phyloP scores from a whole-genome alignment of 176 grass and related monocot species.

The Carex cristatella region DNA sequence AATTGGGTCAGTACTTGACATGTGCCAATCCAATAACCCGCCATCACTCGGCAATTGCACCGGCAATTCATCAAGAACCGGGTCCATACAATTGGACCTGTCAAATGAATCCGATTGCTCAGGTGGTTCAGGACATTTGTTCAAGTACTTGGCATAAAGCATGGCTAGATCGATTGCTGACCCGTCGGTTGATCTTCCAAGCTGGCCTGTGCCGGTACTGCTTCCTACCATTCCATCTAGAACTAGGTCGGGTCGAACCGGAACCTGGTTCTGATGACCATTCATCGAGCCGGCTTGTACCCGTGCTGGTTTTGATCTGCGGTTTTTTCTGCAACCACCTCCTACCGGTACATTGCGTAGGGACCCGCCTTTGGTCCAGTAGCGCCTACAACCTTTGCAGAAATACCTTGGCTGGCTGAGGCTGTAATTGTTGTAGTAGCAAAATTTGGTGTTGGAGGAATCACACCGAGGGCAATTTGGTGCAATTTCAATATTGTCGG shows the following conservation, averaged over 20 bases:
- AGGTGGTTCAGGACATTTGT: neutral
- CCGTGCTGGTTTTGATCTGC: constrained; percentile 39
- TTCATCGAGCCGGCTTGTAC: constrained; percentile 7
- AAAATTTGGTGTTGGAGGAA: constrained; percentile 90
- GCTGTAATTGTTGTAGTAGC: constrained; percentile 99
- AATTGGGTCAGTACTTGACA: neutral
- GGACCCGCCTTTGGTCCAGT: constrained; percentile 97
- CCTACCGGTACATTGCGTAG: constrained; percentile 80
- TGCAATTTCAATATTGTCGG: constrained; percentile 36
- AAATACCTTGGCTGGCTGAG: constrained; percentile 90
- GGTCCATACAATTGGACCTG: neutral
- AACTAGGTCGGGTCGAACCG: constrained; percentile 56
- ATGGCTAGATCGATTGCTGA: constrained; percentile 15
- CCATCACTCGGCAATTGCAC: constrained; percentile 4
- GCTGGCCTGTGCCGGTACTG: neutral
- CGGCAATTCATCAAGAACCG: constrained; percentile 5
- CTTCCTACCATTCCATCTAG: constrained; percentile 59
- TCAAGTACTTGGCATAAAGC: constrained; percentile 23
- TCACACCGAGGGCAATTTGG: constrained; percentile 84
- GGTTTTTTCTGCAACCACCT: constrained; percentile 75
- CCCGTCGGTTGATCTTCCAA: neutral
- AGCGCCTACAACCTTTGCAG: constrained; percentile 85
- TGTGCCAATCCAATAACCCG: constrained; percentile 9
- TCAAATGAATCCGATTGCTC: constrained; percentile 12
- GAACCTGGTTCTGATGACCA: constrained; percentile 33